Evolutionary conservation across 352 stramenopile species (phyloP).

Genomic region (Peronospora farinosa): DNA sequence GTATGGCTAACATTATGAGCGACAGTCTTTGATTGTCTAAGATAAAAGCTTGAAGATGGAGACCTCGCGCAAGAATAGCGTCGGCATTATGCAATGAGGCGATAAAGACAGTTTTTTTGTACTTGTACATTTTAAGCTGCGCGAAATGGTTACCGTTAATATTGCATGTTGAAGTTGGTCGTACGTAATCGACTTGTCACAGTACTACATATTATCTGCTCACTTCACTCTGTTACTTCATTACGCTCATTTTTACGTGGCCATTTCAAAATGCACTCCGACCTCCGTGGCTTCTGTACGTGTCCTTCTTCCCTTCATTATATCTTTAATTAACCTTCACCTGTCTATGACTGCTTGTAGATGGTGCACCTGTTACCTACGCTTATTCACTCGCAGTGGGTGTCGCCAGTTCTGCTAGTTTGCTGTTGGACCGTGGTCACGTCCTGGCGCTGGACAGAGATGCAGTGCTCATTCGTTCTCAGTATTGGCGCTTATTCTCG

Average conservation of each 20-base stretch:
- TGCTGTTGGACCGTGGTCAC: slow-evolving; percentile 54
- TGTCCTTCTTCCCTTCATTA: slow-evolving; percentile 7
- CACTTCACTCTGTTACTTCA: slow-evolving; percentile 15
- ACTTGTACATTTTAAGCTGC: no score
- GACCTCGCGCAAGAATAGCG: slow-evolving; percentile 73
- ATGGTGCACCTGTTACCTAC: slow-evolving; percentile 76
- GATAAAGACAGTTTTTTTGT: no score
- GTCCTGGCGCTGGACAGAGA: slow-evolving; percentile 50
- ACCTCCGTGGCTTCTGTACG: slow-evolving; percentile 77
- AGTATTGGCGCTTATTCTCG: slow-evolving; percentile 67
- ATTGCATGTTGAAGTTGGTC: slow-evolving; percentile 20
- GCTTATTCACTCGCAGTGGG: slow-evolving; percentile 63
- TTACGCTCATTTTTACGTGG: slow-evolving; percentile 16
- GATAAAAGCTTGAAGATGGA: slow-evolving; percentile 48
- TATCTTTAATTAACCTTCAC: neutral
- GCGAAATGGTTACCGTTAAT: neutral
- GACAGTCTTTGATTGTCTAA: neutral
- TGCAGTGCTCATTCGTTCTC: slow-evolving; percentile 42
- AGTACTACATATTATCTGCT: neutral
- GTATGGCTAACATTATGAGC: no score
- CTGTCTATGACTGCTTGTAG: slow-evolving; percentile 23
- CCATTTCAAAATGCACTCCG: slow-evolving; percentile 58
- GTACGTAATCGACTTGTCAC: slow-evolving; percentile 8
- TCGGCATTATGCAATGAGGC: slow-evolving; percentile 52
- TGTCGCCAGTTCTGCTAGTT: slow-evolving; percentile 52